A percentile compares a stretch with the other conserved stretches of the same genome.
phyloP scores from a whole-genome alignment of 1,139 yeast genomes.

The Candida sp. region DNA sequence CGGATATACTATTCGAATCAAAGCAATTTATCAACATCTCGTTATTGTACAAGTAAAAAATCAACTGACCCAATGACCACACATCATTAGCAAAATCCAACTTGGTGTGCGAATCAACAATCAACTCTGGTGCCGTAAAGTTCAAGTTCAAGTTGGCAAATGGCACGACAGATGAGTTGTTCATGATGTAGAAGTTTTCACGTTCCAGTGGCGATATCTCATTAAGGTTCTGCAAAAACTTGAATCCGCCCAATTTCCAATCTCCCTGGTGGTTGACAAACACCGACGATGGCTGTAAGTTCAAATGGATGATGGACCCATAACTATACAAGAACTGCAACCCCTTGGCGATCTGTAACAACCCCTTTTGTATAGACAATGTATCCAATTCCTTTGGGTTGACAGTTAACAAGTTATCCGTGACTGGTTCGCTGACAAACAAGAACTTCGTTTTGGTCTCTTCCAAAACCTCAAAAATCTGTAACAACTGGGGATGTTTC shows the following conservation, averaged over 20 bases:
- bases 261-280: constrained; percentile 86
- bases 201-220: constrained; percentile 52
- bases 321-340: constrained; percentile 80
- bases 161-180: constrained; percentile 78
- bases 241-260: constrained; percentile 89
- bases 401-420: constrained; percentile 59
- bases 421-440: constrained; percentile 86
- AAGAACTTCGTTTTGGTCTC: constrained; percentile 78
- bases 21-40: constrained; percentile 52
- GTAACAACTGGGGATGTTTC: constrained; percentile 86
- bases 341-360: constrained; percentile 79
- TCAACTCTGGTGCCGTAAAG: constrained; percentile 52
- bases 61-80: constrained; percentile 82
- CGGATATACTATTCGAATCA: constrained; percentile 49
- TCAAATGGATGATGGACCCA: constrained; percentile 77
- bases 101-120: constrained; percentile 32
- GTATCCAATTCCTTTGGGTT: constrained; percentile 55
- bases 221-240: constrained; percentile 60
- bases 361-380: constrained; percentile 82
- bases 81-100: constrained; percentile 76
- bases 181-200: constrained; percentile 61
- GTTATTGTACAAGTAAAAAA: constrained; percentile 64
- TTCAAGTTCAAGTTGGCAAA: constrained; percentile 75
- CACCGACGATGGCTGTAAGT: constrained; percentile 78
- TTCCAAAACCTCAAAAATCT: constrained; percentile 86